Evolutionary conservation across 768 basidiomycete species (phyloP), one percentile per base, ranked within the genome.

Genomic region (Pleurotus eryngii): DNA sequence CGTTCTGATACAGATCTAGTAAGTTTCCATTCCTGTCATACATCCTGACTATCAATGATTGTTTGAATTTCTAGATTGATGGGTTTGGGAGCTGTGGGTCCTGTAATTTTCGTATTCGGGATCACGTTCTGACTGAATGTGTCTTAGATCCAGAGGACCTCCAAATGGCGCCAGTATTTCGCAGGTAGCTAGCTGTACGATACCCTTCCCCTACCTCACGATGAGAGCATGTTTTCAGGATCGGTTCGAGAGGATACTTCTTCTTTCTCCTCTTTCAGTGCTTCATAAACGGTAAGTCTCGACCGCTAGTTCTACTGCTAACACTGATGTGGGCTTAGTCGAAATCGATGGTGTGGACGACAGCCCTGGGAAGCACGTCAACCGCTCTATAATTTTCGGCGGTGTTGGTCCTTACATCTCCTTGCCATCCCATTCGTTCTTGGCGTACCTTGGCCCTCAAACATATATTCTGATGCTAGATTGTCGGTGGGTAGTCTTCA

Each of bases 191-290:
- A 65, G 80, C 67, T 48, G 12, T 17, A 22, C 2, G n/a, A 45
- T n/a, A 45, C n/a, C 17, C 54, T 56, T 24, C 17, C 17, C 7
- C 38, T 49, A 37, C 40, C 20, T 40, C 20, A 40, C 18, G 45
- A 60, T 17, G 59, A 51, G 26, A 11, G 11, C 27, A 38, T 17
- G 30, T 5, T 61, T 51, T 46, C 58, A 92, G 89, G 6, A 90
- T 98, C 55, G 96, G 95, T 5, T 72, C 84, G 0, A 76, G 90
- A 61, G 92, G 87, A 18, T 97, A 95, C 72, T 95, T 95, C 70
- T 95, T 86, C 77, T 99, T 86, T 74, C 76, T 96, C 18, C 77
- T 99, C 1, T 98, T 99, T 77, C 96, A 99, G 63, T 92, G 90
- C 63, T 95, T 95, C 69, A 84, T 90, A 63, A 87, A 89, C 60